phyloP scores from a whole-genome alignment of 2,329 filamentous ascomycete species.

The Colletotrichum echinochloae region DNA sequence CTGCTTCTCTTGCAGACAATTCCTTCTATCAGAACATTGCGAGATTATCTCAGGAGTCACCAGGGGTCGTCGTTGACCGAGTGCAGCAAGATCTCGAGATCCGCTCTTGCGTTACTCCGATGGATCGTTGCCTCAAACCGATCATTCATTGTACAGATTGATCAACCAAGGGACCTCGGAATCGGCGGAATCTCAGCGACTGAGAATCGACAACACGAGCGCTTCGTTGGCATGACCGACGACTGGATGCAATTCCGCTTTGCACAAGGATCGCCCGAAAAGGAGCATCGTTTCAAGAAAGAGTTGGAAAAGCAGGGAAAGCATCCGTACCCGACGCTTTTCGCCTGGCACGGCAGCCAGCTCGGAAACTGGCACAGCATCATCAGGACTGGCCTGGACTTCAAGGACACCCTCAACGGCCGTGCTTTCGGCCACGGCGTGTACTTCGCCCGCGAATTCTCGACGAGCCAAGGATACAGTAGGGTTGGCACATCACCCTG shows the following conservation, averaged over 20 bases:
- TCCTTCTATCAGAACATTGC: conserved; percentile 72
- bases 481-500: conserved; percentile 56
- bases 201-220: conserved; percentile 54
- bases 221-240: conserved; percentile 70
- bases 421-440: conserved; percentile 83
- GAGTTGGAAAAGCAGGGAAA: conserved; percentile 65
- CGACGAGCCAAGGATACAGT: conserved; percentile 66
- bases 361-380: conserved; percentile 91
- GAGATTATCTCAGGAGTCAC: conserved; percentile 56
- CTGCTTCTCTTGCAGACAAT: conserved; percentile 67
- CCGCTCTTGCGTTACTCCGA: conserved; percentile 76
- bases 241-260: conserved; percentile 85
- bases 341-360: conserved; percentile 87
- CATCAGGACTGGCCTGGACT: conserved; percentile 84
- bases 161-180: conserved; percentile 50
- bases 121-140: conserved; percentile 94
- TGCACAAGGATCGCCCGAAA: conserved; percentile 88
- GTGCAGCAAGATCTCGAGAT: conserved; percentile 69
- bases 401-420: conserved; percentile 70
- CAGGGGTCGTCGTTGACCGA: conserved; percentile 56
- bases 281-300: conserved; percentile 79
- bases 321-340: conserved; percentile 73
- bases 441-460: conserved; percentile 77
- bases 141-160: conserved; percentile 85
- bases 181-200: neutral